Conservation (phyloP, 805 yeast genomes). For the Candida qinlingensis region DNA sequence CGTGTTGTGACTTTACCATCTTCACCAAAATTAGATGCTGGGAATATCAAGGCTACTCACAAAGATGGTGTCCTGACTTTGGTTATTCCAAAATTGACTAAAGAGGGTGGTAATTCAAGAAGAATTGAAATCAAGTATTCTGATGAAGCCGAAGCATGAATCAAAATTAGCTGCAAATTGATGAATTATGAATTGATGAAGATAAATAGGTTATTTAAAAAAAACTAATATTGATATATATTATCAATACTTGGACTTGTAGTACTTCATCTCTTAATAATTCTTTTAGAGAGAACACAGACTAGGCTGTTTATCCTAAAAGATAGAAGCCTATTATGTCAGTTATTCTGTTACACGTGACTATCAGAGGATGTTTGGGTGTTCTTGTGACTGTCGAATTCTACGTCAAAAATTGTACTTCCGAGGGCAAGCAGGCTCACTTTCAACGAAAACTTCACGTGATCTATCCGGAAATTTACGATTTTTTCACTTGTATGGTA, state of each 20-base stretch:
- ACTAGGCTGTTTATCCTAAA: no score
- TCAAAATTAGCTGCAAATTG: neutral
- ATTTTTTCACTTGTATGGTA: neutral
- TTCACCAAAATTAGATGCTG: conserved; percentile 34
- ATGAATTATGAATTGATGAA: no score
- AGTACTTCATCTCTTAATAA: no score
- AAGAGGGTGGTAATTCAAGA: conserved; percentile 20
- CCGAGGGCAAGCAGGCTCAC: conserved; percentile 1
- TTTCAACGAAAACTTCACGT: neutral
- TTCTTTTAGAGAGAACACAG: no score
- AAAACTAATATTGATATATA: no score
- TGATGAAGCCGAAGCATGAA: conserved; percentile 3
- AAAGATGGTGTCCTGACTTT: conserved; percentile 40
- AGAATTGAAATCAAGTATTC: conserved; percentile 27
- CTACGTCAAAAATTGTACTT: neutral
- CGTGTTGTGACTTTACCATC: conserved; percentile 38
- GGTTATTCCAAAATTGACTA: conserved; percentile 34
- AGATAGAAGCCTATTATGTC: no score
- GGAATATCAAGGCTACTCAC: conserved; percentile 40
- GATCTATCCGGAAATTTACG: neutral
- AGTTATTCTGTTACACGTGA: neutral
- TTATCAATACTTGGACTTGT: no score
- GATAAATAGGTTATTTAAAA: no score
- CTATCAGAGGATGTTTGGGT: conserved; percentile 6
- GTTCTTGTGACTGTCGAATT: conserved; percentile 7